Evolutionary conservation across 2,329 filamentous ascomycete species (phyloP), one percentile per base, ranked within the genome.

Genomic region (Alternaria sp.): DNA sequence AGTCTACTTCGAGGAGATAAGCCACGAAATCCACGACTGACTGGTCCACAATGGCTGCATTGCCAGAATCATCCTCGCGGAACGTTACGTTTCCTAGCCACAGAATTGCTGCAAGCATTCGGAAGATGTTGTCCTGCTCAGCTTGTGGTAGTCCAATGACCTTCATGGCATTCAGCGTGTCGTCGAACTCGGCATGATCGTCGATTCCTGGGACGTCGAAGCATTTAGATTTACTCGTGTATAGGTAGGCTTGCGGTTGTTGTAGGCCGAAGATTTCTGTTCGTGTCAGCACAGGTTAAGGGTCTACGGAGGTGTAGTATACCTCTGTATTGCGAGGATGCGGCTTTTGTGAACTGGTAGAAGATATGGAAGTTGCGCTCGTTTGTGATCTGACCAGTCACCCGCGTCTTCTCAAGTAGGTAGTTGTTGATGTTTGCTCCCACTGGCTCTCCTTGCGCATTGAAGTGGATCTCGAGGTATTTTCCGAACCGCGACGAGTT

Each of bases 321-420:
- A 85, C 83, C 83, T 77, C 93, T 86, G 80, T 98, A 96, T 60
- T 90, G 88, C 68, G 90, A 86, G n/a, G 93, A 91, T 9, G 94
- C 94, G 4, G 92, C 93, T 81, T 98, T 99, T 47, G 95, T 92
- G 79, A 98, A 97, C 79, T 99, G 95, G 81, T 99, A 99, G 79
- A 99, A 99, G 73, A 99, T 98, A 81, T 99, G 95, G 80, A 99
- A 99, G 81, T 97, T 98, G 70, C 95, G 89, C 85, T 99, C 95
- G 78, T 97, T 96, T 59, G 83, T 85, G 70, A 98, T 98, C 82
- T 98, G 95, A 16, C 94, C 93, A 9, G 97, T 93, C 18, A 99
- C 95, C 82, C 95, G 87, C 48, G 92, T 90, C 84, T 98, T 98
- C 79, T 99, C 95, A 54, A 99, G 85, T 24, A 99, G 85, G 75